Conservation (phyloP, 2,329 filamentous ascomycete genomes). For the Trichoderma lentiforme region DNA sequence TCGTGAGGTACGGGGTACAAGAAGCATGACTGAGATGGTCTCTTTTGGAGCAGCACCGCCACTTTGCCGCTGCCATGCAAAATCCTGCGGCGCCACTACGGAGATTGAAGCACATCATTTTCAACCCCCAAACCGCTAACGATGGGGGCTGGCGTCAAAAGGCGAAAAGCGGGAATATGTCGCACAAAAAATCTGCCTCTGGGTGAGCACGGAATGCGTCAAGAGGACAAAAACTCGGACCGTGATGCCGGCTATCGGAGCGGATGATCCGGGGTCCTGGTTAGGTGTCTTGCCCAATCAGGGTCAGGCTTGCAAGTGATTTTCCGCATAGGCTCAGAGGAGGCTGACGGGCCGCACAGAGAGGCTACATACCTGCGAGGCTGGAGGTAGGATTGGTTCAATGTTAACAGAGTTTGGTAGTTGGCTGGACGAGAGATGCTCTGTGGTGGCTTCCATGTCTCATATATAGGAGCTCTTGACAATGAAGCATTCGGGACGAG, state of each 20-base stretch:
- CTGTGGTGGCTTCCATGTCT: background rate
- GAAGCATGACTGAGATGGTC: background rate
- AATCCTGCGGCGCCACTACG: background rate
- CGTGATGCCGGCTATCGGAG: constrained; percentile 1
- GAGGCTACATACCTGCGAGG: background rate
- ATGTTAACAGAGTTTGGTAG: background rate
- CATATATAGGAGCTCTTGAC: background rate
- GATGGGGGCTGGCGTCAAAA: background rate
- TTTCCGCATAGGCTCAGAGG: background rate
- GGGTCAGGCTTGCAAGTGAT: background rate
- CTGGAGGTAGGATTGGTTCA: background rate
- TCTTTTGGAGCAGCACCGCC: background rate
- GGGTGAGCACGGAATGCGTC: background rate
- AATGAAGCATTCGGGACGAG: background rate
- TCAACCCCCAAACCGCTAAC: background rate
- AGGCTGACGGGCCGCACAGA: background rate
- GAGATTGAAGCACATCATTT: background rate
- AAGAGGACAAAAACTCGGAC: background rate
- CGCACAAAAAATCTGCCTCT: background rate
- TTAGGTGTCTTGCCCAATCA: background rate
- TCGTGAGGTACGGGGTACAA: background rate
- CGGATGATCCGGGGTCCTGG: background rate
- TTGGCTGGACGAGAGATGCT: background rate
- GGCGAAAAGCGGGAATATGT: background rate
- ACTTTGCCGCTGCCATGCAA: background rate